Conservation (phyloP, 2,329 filamentous ascomycete species). For the Xylaria multiplex region DNA sequence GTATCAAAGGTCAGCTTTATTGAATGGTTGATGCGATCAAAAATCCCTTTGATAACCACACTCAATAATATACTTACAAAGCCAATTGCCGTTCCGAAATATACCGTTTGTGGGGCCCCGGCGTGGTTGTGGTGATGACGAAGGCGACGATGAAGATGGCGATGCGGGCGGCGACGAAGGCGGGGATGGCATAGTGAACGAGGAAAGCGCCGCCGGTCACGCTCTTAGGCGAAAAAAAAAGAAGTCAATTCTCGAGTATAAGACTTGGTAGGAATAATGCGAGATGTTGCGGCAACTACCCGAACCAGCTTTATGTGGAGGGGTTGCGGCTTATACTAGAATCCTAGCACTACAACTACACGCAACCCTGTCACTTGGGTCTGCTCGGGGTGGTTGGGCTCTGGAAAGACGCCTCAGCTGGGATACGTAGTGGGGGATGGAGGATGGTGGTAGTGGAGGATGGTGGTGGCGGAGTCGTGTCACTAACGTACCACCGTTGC, state of each 20-base stretch:
- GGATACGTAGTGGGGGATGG: not conserved
- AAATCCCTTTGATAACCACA: not conserved
- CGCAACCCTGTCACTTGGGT: not conserved
- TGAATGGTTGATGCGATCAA: not conserved
- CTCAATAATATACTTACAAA: slow-evolving; percentile 48
- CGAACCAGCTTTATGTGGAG: not conserved
- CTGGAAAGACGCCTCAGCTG: slow-evolving; percentile 26
- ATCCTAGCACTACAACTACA: not conserved
- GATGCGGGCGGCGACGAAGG: slow-evolving; percentile 28
- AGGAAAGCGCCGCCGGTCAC: not conserved
- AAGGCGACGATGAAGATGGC: slow-evolving; percentile 25
- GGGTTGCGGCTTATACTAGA: not conserved
- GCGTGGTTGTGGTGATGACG: slow-evolving; percentile 15
- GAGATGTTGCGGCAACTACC: not conserved
- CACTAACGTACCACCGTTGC: not conserved
- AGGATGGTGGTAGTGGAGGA: too few species aligned
- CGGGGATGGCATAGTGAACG: slow-evolving; percentile 3
- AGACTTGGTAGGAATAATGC: not conserved
- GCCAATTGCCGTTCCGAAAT: slow-evolving; percentile 52
- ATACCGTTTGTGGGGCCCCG: slow-evolving; percentile 41
- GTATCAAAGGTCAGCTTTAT: not conserved
- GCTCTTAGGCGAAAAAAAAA: not conserved
- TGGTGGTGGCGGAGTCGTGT: slow-evolving; percentile 23
- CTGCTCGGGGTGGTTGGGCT: not conserved
- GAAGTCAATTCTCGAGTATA: not conserved